phyloP scores from a whole-genome alignment of 371 early-diverging fungal genomes.

The Mucor saturninus region DNA sequence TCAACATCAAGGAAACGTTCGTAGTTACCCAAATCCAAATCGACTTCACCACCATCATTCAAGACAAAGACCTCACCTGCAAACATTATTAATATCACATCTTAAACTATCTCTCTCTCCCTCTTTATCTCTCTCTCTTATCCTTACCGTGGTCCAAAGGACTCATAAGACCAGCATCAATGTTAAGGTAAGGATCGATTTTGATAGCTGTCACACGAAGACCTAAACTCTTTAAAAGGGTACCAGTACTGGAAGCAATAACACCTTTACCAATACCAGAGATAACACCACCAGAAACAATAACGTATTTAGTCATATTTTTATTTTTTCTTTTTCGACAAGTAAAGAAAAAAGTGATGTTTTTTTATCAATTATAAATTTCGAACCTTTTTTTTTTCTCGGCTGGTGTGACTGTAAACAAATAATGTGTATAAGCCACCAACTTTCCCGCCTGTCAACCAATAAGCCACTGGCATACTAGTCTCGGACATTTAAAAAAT shows the following conservation, averaged over 20 bases:
- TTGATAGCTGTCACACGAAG: slow-evolving; percentile 98
- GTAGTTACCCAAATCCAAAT: slow-evolving; percentile 99
- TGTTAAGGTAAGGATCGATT: slow-evolving; percentile 99
- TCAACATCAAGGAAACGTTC: slow-evolving; percentile 97
- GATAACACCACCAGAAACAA: slow-evolving; percentile 99
- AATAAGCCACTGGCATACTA: background rate
- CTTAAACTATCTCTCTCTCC: too few relatives aligned
- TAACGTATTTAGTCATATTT: slow-evolving; percentile 87
- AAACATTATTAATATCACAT: background rate
- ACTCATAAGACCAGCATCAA: slow-evolving; percentile 97
- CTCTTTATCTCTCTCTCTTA: background rate
- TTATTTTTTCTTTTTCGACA: background rate
- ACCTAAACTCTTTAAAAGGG: slow-evolving; percentile 94
- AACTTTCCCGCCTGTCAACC: too few relatives aligned
- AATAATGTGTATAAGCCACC: slow-evolving; percentile 3
- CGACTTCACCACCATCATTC: slow-evolving; percentile 99
- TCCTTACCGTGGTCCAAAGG: slow-evolving; percentile 95
- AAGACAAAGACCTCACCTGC: slow-evolving; percentile 98
- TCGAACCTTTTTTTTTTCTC: slow-evolving; percentile 5
- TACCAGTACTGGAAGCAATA: slow-evolving; percentile 97
- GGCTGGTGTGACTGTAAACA: slow-evolving; percentile 3
- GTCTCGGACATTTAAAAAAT: background rate
- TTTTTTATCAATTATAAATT: background rate
- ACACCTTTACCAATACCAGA: slow-evolving; percentile 99
- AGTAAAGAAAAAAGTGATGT: background rate